Conservation (phyloP, 75 land plant genomes). For the Pinus albicaulis region DNA sequence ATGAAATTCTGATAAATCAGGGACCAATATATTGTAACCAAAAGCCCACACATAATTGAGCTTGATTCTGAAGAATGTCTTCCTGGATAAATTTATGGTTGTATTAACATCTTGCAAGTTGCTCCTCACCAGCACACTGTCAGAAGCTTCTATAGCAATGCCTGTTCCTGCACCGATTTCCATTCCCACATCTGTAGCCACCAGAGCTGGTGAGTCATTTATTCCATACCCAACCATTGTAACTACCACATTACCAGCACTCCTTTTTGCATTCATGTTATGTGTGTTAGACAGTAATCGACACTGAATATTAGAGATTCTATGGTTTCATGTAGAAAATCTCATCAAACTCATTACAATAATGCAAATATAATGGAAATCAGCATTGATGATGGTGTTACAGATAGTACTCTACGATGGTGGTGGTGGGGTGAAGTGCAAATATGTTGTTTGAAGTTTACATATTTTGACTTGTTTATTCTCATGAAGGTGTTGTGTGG, state of each 20-base stretch:
- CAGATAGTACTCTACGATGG: background rate
- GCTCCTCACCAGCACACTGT: slow-evolving; percentile 51
- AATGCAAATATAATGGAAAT: background rate
- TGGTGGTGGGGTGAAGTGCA: background rate
- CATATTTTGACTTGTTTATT: too few relatives aligned
- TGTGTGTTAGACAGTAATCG: too few relatives aligned
- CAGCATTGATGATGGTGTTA: background rate
- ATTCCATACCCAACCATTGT: slow-evolving; percentile 69
- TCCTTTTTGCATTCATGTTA: slow-evolving; percentile 4
- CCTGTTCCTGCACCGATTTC: slow-evolving; percentile 63
- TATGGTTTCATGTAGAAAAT: background rate
- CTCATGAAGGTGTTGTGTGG: too few relatives aligned
- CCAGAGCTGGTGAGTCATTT: slow-evolving; percentile 57
- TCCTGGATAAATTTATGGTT: slow-evolving; percentile 43
- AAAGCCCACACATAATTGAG: slow-evolving; percentile 51
- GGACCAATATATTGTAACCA: slow-evolving; percentile 59
- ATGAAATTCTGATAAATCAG: too few relatives aligned
- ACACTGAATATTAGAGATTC: too few relatives aligned
- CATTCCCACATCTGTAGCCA: slow-evolving; percentile 54
- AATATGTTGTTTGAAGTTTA: too few relatives aligned
- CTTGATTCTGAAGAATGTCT: slow-evolving; percentile 39
- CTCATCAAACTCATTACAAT: too few relatives aligned
- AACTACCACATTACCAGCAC: slow-evolving; percentile 33
- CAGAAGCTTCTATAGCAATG: slow-evolving; percentile 59
- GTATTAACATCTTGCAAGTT: slow-evolving; percentile 52